Percentiles rank a stretch among this genome's conserved stretches.
phyloP scores from a whole-genome alignment of 2,329 filamentous ascomycete genomes.

The Beauveria varroae region DNA sequence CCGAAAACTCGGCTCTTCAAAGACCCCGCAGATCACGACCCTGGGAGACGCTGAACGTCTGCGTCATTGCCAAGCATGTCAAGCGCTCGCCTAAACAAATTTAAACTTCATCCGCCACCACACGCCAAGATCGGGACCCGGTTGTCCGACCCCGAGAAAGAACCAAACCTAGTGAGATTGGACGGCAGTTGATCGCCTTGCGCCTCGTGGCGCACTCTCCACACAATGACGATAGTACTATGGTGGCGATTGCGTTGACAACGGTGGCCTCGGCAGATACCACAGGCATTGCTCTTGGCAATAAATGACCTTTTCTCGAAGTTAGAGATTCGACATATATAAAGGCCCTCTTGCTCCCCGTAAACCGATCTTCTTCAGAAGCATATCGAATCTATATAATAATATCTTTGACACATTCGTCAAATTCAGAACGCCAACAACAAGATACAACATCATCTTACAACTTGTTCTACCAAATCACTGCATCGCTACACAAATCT shows the following conservation, averaged over 20 bases:
- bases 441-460: neutral
- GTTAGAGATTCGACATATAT: neutral
- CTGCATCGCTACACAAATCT: neutral
- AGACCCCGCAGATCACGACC: neutral
- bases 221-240: neutral
- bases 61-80: neutral
- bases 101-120: constrained; percentile 6
- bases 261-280: neutral
- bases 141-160: neutral
- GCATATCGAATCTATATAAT: neutral
- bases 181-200: neutral
- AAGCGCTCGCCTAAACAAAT: neutral
- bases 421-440: neutral
- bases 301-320: neutral
- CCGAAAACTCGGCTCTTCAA: no score
- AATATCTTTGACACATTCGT: no score
- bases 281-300: neutral
- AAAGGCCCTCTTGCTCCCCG: neutral
- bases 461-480: neutral
- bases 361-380: neutral
- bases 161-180: neutral
- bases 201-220: neutral
- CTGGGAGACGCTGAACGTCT: neutral
- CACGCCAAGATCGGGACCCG: constrained; percentile 6
- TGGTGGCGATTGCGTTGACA: neutral